Conservation (phyloP, 129 eudicot species). For the Pseudognaphalium luteoalbum region DNA sequence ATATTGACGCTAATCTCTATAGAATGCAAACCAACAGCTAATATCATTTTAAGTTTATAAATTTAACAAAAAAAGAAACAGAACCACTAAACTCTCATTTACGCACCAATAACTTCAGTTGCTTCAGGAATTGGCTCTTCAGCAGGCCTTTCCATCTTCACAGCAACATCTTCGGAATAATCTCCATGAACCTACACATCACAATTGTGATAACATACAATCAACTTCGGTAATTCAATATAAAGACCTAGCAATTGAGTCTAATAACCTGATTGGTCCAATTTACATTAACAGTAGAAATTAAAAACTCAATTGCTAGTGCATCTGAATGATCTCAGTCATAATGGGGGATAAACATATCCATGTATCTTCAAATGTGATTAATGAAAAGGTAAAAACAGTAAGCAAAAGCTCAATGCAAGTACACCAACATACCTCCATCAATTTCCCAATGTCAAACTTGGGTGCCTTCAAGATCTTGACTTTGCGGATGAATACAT, state of each 20-base stretch:
- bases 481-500: conserved; percentile 75
- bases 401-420: background rate
- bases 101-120: conserved; percentile 72
- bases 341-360: too few relatives aligned
- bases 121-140: conserved; percentile 56
- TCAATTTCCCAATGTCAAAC: conserved; percentile 72
- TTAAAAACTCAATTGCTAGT: background rate
- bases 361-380: too few relatives aligned
- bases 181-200: conserved; percentile 65
- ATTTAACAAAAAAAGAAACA: background rate
- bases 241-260: background rate
- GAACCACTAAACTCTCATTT: conserved; percentile 14
- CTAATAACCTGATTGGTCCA: background rate
- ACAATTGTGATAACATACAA: background rate
- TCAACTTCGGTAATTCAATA: background rate
- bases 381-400: background rate
- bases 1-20: conserved; percentile 16
- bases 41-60: conserved; percentile 2
- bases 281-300: background rate
- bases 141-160: conserved; percentile 56
- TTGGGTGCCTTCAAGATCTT: conserved; percentile 86
- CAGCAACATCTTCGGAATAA: conserved; percentile 62
- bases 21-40: conserved; percentile 15
- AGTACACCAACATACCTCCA: conserved; percentile 49
- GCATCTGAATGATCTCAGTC: too few relatives aligned